These are phyloP conservation scores for Hyaloscypha hepaticicola DNA, from an alignment of 495 filamentous ascomycete genomes.

Conservation along the genomic window DNA sequence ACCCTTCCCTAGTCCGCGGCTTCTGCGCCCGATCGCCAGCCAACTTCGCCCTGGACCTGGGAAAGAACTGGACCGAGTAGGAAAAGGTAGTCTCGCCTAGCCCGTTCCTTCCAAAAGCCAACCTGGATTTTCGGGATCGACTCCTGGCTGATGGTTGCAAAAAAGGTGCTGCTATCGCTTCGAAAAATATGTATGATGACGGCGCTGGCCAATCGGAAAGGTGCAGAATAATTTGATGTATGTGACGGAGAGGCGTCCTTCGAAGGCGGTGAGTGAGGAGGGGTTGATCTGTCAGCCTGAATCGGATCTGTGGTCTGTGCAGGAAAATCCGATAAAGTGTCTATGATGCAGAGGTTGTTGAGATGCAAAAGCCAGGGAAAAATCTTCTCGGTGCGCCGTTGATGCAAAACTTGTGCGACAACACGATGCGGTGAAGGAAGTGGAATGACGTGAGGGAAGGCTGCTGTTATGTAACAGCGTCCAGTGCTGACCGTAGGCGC, in stretches of 20 bases:
- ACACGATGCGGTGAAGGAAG: neutral
- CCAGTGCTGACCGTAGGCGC: neutral
- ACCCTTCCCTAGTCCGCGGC: neutral
- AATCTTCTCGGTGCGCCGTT: neutral
- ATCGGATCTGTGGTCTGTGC: neutral
- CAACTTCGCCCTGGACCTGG: too few species aligned
- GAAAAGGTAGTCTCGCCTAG: too few species aligned
- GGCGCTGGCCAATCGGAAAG: neutral
- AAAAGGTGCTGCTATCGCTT: neutral
- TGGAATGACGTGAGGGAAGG: slow-evolving; percentile 14
- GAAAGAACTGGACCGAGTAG: too few species aligned
- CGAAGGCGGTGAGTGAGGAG: slow-evolving; percentile 7
- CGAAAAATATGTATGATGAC: neutral
- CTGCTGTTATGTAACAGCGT: slow-evolving; percentile 2
- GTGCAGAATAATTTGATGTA: neutral
- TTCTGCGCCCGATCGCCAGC: neutral
- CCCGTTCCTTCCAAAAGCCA: neutral
- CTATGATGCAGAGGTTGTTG: neutral
- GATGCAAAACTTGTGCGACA: slow-evolving; percentile 7
- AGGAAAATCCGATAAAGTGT: neutral
- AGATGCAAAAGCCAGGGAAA: neutral
- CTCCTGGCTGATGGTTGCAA: neutral
- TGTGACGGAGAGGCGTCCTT: neutral
- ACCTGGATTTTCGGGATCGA: neutral
- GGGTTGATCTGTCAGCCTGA: neutral